These are phyloP conservation scores for Phialophora verrucosa DNA, from an alignment of 2,329 filamentous ascomycete genomes.

Conservation along the genomic window DNA sequence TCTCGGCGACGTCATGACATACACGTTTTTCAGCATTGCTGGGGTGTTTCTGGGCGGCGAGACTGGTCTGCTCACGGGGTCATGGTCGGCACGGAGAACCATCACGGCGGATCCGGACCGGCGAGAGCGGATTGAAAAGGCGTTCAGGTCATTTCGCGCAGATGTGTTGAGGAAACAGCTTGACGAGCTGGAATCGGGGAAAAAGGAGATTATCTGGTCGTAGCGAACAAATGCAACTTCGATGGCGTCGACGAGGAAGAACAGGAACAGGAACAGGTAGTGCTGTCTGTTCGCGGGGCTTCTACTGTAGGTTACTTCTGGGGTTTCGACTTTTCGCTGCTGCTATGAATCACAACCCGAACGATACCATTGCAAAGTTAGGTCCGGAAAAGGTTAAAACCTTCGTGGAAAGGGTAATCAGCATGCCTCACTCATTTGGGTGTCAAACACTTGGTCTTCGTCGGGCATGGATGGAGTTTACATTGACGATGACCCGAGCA, in stretches of 20 bases:
- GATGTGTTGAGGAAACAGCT: conserved; percentile 68
- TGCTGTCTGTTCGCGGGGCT: background rate
- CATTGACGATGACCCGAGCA: no score
- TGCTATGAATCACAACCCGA: background rate
- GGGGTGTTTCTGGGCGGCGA: conserved; percentile 70
- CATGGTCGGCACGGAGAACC: conserved; percentile 58
- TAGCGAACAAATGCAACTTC: background rate
- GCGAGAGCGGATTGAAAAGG: conserved; percentile 63
- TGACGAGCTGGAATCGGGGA: conserved; percentile 57
- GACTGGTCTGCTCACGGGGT: conserved; percentile 63
- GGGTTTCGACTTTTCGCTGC: background rate
- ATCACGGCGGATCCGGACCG: conserved; percentile 62
- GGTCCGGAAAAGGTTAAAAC: background rate
- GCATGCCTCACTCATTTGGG: no score
- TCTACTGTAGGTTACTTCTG: background rate
- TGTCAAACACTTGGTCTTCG: no score
- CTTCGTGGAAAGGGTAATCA: background rate
- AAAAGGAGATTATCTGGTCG: conserved; percentile 29
- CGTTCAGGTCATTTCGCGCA: conserved; percentile 66
- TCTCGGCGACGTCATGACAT: conserved; percentile 66
- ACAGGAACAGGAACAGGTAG: background rate
- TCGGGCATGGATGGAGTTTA: no score
- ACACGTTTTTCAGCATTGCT: conserved; percentile 66
- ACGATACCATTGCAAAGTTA: background rate
- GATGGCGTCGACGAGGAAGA: background rate